Conservation (phyloP, 2,329 filamentous ascomycete species). For the Ascochyta koolunga region DNA sequence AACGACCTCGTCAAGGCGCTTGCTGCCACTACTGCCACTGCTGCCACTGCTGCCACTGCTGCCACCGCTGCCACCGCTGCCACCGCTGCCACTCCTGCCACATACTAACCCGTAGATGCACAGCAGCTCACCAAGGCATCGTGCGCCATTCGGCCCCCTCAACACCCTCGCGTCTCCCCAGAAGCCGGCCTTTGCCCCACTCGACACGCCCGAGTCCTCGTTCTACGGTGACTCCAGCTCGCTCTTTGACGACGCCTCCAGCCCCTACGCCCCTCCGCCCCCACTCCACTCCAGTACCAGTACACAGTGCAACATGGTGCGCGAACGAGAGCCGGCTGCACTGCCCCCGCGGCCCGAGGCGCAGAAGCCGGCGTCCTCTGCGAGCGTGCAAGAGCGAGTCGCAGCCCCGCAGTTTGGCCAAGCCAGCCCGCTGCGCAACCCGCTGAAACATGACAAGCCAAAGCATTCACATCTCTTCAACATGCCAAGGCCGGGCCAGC, state of each 20-base stretch:
- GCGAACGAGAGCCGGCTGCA: slow-evolving; percentile 56
- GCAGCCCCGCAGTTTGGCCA: slow-evolving; percentile 60
- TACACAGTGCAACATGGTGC: slow-evolving; percentile 56
- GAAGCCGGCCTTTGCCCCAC: slow-evolving; percentile 33
- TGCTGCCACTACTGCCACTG: background rate
- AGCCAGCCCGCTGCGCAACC: slow-evolving; percentile 62
- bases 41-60: no score
- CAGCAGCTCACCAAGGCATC: slow-evolving; percentile 35
- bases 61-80: no score
- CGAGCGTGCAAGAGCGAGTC: slow-evolving; percentile 39
- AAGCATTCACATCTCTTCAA: slow-evolving; percentile 55
- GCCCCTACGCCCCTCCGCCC: slow-evolving; percentile 12
- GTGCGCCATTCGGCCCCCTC: slow-evolving; percentile 41
- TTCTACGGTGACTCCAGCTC: slow-evolving; percentile 42
- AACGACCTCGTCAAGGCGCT: background rate
- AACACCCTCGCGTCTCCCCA: slow-evolving; percentile 43
- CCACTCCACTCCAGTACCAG: background rate
- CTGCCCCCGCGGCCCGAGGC: slow-evolving; percentile 34
- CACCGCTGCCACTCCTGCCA: no score
- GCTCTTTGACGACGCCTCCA: slow-evolving; percentile 40
- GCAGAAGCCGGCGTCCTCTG: slow-evolving; percentile 30
- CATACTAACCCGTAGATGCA: slow-evolving; percentile 26
- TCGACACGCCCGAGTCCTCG: slow-evolving; percentile 6
- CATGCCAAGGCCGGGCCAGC: slow-evolving; percentile 56
- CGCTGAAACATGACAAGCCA: slow-evolving; percentile 46